Evolutionary conservation across 129 eudicot genomes (phyloP).

Genomic region (Artemisia annua): DNA sequence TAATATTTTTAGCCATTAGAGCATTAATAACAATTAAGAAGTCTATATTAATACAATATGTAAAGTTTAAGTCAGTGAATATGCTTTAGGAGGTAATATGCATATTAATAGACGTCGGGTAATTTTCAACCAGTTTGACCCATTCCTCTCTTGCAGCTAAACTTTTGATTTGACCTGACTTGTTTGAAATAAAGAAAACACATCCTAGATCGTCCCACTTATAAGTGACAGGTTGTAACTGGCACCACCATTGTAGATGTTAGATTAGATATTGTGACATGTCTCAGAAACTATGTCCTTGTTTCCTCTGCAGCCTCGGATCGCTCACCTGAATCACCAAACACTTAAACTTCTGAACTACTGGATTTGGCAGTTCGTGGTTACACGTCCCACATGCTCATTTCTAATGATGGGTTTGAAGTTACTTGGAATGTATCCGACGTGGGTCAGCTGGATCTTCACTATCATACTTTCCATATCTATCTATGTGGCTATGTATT

Average conservation of each 20-base stretch:
- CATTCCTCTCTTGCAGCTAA: no score
- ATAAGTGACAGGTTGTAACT: background rate
- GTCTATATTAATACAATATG: no score
- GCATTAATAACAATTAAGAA: no score
- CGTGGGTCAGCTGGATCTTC: conserved; percentile 79
- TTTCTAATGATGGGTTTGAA: conserved; percentile 64
- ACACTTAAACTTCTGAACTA: conserved; percentile 69
- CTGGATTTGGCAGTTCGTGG: conserved; percentile 92
- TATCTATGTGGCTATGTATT: conserved; percentile 71
- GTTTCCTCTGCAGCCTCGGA: conserved; percentile 59
- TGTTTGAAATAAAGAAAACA: background rate
- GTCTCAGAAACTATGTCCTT: conserved; percentile 24
- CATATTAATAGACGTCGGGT: no score
- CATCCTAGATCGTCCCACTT: background rate
- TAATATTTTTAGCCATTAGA: no score
- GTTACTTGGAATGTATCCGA: conserved; percentile 64
- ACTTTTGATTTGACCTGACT: no score
- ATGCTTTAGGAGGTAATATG: no score
- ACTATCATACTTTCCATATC: conserved; percentile 66
- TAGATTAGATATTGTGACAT: background rate
- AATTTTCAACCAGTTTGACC: no score
- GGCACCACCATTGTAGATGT: background rate
- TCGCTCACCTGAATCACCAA: conserved; percentile 53
- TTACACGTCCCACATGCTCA: conserved; percentile 77
- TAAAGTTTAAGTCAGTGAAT: no score